Evolutionary conservation across 2,329 filamentous ascomycete species (phyloP).

Genomic region (Pseudopyrenochaeta lycopersici): DNA sequence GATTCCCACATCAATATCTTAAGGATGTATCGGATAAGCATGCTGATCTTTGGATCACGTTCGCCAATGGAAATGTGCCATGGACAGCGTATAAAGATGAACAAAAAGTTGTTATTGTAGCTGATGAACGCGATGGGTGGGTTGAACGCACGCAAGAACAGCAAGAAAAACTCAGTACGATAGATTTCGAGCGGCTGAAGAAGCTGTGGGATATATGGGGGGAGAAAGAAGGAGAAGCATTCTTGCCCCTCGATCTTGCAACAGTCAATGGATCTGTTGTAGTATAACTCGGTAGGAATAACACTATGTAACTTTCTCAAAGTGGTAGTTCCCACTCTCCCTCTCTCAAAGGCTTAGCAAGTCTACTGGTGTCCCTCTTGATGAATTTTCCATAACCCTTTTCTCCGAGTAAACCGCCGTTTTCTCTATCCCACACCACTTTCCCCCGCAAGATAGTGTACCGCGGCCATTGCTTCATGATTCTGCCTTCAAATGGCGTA

Average conservation of each 20-base stretch:
- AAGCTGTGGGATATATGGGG: constrained; percentile 1
- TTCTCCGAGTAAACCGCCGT: constrained; percentile 59
- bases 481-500: constrained; percentile 67
- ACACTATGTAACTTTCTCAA: background rate
- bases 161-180: constrained; percentile 15
- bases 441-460: constrained; percentile 68
- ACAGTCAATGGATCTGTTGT: background rate
- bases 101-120: constrained; percentile 22
- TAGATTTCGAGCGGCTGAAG: background rate
- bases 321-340: constrained; percentile 33
- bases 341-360: constrained; percentile 43
- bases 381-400: constrained; percentile 62
- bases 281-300: background rate
- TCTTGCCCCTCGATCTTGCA: background rate
- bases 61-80: constrained; percentile 28
- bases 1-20: constrained; percentile 20
- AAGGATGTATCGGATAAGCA: constrained; percentile 29
- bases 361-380: constrained; percentile 51
- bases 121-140: constrained; percentile 34
- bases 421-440: constrained; percentile 66
- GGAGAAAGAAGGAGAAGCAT: constrained; percentile 12
- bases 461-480: constrained; percentile 68
- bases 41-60: constrained; percentile 29
- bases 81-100: constrained; percentile 29
- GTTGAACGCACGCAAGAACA: constrained; percentile 18